Base-by-base conservation (phyloP, 768 basidiomycete genomes). In the Boletus subparvulus region DNA sequence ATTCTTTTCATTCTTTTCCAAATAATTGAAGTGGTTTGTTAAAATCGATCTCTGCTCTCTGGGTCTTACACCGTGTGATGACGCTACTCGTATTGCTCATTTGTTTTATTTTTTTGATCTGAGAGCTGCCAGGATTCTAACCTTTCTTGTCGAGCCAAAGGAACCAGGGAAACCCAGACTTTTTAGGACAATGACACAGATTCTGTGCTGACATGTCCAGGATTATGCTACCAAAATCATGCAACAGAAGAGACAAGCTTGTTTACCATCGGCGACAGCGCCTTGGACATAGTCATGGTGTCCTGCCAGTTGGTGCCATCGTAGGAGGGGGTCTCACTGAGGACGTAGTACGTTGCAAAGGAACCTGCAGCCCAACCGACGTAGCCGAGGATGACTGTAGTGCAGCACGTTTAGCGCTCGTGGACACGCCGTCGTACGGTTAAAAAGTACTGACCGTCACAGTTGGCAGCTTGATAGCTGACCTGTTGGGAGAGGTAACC, bases 301-400 rank as follows among this genome's bases (percentile, higher is more conserved):
- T 80, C 78, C 28, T 68, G 43, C 69, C 73, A 83, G 43, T 62
- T 65, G 7, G 70, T 64, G 50, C 65, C 67, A 24, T 50, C 64
- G 8, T 67, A 54, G 39, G 49, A 62, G 0, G 78, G 78, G 3
- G 62, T 66, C 61, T 77, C 64, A 26, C 69, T 63, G 24, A 78
- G 69, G 19, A 65, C 61, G 55, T 79, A 77, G 53, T 53, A 54
- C 0, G 71, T 61, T 55, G 63, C 67, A 63, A 85, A 84, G 53
- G 77, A 76, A n/a, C 83, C 83, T n/a, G 83, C 84, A 26, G 79
- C 72, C 84, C 83, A 85, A 28, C 81, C 78, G 30, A 80, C 66
- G 61, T 81, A 85, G 19, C 84, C 84, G 14, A 83, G 69, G 66
- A 80, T 73, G 4, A 80, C 80, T 80, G 41, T 11, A 28, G 26